Evolutionary conservation across 495 filamentous ascomycete genomes (phyloP), one percentile per base, ranked within the genome.

Genomic region (Tuber borchii): DNA sequence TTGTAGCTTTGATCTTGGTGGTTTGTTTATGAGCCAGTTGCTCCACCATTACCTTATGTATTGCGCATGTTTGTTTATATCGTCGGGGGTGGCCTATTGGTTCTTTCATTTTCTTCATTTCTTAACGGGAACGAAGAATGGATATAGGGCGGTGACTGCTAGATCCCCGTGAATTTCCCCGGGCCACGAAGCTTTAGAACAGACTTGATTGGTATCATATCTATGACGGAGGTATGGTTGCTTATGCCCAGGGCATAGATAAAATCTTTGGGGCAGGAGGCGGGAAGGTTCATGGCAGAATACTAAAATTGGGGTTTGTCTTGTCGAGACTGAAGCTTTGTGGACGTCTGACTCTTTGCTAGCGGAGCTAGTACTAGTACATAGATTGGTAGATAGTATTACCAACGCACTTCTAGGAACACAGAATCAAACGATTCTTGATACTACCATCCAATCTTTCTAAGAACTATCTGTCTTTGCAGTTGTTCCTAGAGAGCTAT

Each of bases 121-220:
- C 0, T 45, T 82, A 8, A 73, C 61, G 16, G 74, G 77, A 8
- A 74, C 71, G 37, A 82, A 82, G 51, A 43, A 68, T 16, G 80
- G 82, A 74, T 73, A 72, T 16, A 72, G 80, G 16, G 84, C 85
- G 65, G 85, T 88, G 22, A 88, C 90, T 10, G 89, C 93, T 43
- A 89, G 90, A 71, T 88, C 90, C 0, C 91, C 94, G 77, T 95
- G 95, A 4, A 89, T 97, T 39, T 84, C 97, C 2, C 90, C 88
- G 5, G 90, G 93, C 1, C 90, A 94, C 79, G 85, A 87, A 34
- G 79, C 85, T 73, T 86, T 86, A 40, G 26, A 84, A 16, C 79
- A 84, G 20, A 74, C 74, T 6, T 73, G 83, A 8, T 75, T 89
- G 22, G 76, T n/a, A n/a, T n/a, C n/a, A n/a, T 78, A 14, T 79